phyloP scores from a whole-genome alignment of 768 basidiomycete genomes.

The Leccinellum luteum region DNA sequence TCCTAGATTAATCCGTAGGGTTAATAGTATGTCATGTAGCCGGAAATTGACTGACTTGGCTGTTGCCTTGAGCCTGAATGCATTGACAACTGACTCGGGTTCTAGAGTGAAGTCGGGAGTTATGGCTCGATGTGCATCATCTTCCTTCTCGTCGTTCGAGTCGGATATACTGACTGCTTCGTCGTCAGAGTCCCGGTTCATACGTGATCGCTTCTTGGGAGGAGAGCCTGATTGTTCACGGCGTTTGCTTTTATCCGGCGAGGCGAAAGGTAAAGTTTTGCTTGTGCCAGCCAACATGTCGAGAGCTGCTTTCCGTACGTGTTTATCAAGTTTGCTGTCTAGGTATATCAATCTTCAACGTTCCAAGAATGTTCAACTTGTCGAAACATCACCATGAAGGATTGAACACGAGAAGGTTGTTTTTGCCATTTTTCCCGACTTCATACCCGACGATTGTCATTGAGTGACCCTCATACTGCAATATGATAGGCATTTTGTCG shows the following conservation, averaged over 20 bases:
- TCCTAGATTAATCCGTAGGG: conserved; percentile 13
- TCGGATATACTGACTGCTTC: conserved; percentile 25
- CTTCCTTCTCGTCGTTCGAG: conserved; percentile 10
- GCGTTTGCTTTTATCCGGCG: conserved; percentile 21
- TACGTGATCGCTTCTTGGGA: conserved; percentile 31
- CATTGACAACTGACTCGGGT: conserved; percentile 37
- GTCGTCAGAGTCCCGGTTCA: conserved; percentile 23
- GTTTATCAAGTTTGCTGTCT: conserved; percentile 12
- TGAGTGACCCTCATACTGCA: conserved; percentile 87
- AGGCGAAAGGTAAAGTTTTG: conserved; percentile 6
- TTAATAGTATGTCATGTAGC: neutral
- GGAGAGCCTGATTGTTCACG: conserved; percentile 18
- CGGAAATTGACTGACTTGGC: conserved; percentile 37
- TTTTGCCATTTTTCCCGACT: conserved; percentile 50
- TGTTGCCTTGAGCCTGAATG: conserved; percentile 47
- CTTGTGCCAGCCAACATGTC: conserved; percentile 3
- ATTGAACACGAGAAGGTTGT: conserved; percentile 75
- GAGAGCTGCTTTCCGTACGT: conserved; percentile 22
- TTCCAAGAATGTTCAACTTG: conserved; percentile 2
- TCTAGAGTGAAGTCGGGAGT: conserved; percentile 20
- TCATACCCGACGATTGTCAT: conserved; percentile 85
- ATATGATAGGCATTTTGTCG: conserved; percentile 73
- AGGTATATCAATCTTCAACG: neutral
- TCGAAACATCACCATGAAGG: conserved; percentile 54
- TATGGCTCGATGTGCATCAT: neutral